phyloP scores from a whole-genome alignment of 495 filamentous ascomycete species.

The Tuber borchii region DNA sequence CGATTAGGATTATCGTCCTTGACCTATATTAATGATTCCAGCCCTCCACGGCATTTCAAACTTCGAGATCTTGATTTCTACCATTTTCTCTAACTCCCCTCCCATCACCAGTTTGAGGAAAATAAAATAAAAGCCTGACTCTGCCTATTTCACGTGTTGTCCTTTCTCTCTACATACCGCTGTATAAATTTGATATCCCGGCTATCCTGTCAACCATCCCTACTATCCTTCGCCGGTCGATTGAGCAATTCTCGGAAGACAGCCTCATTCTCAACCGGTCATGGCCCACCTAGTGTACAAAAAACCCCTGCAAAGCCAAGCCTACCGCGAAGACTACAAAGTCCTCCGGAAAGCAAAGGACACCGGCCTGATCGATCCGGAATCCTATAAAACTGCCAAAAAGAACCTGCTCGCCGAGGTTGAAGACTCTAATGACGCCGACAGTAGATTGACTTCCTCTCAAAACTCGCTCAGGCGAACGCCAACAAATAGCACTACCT shows the following conservation, averaged over 20 bases:
- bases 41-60: neutral
- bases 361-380: conserved; percentile 18
- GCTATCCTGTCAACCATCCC: neutral
- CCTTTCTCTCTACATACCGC: neutral
- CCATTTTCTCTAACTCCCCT: neutral
- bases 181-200: neutral
- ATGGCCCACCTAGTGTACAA: conserved; percentile 42
- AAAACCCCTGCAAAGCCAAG: conserved; percentile 32
- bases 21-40: neutral
- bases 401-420: conserved; percentile 15
- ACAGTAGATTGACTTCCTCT: neutral
- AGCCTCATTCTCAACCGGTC: neutral
- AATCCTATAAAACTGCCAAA: conserved; percentile 30
- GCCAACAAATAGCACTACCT: neutral
- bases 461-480: neutral
- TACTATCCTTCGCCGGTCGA: neutral
- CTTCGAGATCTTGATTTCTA: neutral
- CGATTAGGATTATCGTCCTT: neutral
- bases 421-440: neutral
- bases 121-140: neutral
- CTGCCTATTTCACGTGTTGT: neutral
- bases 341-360: conserved; percentile 25
- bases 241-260: neutral
- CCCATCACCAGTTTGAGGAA: neutral
- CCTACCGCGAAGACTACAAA: conserved; percentile 31